phyloP scores from a whole-genome alignment of 768 basidiomycete species.

The Serpula lacrymans region DNA sequence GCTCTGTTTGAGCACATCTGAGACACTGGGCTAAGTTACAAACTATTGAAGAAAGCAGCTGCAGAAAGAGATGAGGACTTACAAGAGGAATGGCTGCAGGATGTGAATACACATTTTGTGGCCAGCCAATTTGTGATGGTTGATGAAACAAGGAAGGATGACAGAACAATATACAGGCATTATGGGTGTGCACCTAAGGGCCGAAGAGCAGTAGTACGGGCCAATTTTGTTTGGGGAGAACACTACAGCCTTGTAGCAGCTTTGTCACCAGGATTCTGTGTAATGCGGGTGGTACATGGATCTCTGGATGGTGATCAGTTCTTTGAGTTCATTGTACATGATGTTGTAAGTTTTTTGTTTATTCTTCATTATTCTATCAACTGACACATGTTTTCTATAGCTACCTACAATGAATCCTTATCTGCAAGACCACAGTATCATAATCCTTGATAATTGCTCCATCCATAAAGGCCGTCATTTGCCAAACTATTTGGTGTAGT shows the following conservation, averaged over 20 bases:
- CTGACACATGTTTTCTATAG: too few relatives aligned
- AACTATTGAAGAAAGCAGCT: constrained; percentile 15
- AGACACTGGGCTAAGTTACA: constrained; percentile 19
- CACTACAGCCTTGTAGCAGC: too few relatives aligned
- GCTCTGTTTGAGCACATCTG: constrained; percentile 14
- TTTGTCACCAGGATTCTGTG: too few relatives aligned
- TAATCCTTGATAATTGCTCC: constrained; percentile 38
- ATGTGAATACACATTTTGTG: constrained; percentile 7
- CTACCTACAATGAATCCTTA: constrained; percentile 37
- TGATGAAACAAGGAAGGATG: constrained; percentile 28
- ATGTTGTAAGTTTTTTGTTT: too few relatives aligned
- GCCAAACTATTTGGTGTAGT: too few relatives aligned
- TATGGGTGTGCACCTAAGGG: constrained; percentile 3
- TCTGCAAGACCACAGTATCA: constrained; percentile 30
- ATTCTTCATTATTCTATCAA: too few relatives aligned
- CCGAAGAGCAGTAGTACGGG: too few relatives aligned
- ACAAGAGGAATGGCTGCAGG: constrained; percentile 11
- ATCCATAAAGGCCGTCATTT: too few relatives aligned
- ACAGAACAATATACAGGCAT: constrained; percentile 17
- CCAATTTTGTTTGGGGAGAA: too few relatives aligned
- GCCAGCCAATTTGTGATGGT: constrained; percentile 21
- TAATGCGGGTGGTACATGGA: too few relatives aligned
- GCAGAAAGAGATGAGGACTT: constrained; percentile 17
- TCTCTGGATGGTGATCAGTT: too few relatives aligned
- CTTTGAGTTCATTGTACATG: too few relatives aligned